Evolutionary conservation across 2,329 filamentous ascomycete genomes (phyloP), one percentile per base, ranked within the genome.

Genomic region (Sporothrix curviconia): DNA sequence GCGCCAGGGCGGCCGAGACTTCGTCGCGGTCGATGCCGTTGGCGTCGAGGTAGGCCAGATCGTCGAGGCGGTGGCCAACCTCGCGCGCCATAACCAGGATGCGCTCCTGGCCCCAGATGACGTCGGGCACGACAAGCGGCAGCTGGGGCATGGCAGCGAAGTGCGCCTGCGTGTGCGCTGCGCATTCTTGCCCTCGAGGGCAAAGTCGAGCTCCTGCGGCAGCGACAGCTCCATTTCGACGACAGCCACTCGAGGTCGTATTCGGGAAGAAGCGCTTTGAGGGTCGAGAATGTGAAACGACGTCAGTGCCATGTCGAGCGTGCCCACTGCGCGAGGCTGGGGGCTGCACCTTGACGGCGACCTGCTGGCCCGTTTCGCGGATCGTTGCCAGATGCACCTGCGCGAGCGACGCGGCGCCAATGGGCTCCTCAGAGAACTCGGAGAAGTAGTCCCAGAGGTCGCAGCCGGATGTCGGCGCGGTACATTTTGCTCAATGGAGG

Each of bases 161-260:
- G 72, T 97, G 89, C 59, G 87, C 81, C 67, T 86, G 84, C 37
- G 90, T 89, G 49, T 88, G 82, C 46, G 78, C 81, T 9, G 95
- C 92, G 70, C n/a, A n/a, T 99, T 99, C 55, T 84, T 74, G 4
- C 88, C 94, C 70, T 99, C 94, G 65, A 84, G 84, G 39, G 83
- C 77, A 67, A 99, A 99, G 69, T 99, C 88, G 54, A 99, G 78
- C 71, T 99, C 94, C 68, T 92, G 86, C 0, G 94, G 94, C 7
- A 99, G 75, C 3, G 91, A 96, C 19, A 84, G 74, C 60, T 96
- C 90, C 87, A 99, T 95, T 72, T 99, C 7, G 86, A 84, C 1
- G 90, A 92, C 9, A 99, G 77, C 94, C 94, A 99, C 67, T 95
- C 92, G 28, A 99, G 79, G 70, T 99, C 94, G 71, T 99, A 99